These are phyloP conservation scores for Trichoderma asperellum DNA, from an alignment of 2,329 filamentous ascomycete genomes.

Conservation along the genomic window DNA sequence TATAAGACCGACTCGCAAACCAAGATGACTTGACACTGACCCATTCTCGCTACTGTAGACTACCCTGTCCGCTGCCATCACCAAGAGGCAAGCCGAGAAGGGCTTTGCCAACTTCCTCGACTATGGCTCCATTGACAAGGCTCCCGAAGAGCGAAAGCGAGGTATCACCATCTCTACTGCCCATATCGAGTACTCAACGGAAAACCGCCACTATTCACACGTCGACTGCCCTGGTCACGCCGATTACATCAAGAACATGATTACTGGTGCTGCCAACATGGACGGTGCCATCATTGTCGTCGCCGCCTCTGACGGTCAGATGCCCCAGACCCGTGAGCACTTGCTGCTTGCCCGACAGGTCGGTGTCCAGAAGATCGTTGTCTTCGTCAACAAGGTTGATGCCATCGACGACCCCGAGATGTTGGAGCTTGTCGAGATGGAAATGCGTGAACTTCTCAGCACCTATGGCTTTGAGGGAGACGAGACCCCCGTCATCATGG, in stretches of 20 bases:
- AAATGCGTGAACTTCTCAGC: conserved; percentile 95
- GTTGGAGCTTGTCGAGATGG: conserved; percentile 99
- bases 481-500: conserved; percentile 95
- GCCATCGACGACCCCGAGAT: conserved; percentile 97
- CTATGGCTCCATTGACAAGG: conserved; percentile 98
- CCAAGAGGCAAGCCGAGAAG: conserved; percentile 95
- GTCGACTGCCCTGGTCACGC: conserved; percentile 99
- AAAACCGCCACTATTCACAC: conserved; percentile 95
- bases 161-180: conserved; percentile 99
- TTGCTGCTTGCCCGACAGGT: conserved; percentile 97
- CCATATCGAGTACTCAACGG: conserved; percentile 97
- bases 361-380: conserved; percentile 96
- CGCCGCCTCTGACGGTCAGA: conserved; percentile 96
- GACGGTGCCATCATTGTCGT: conserved; percentile 99
- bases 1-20: background rate
- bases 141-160: conserved; percentile 98
- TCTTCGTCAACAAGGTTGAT: conserved; percentile 99
- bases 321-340: conserved; percentile 99
- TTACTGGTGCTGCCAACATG: conserved; percentile 99
- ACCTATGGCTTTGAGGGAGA: conserved; percentile 98
- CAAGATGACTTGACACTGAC: background rate
- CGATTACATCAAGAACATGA: conserved; percentile 99
- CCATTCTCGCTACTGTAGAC: conserved; percentile 62
- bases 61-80: conserved; percentile 97
- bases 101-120: conserved; percentile 93